Base-by-base conservation (phyloP, 2,329 filamentous ascomycete species). In the Fusarium napiforme region DNA sequence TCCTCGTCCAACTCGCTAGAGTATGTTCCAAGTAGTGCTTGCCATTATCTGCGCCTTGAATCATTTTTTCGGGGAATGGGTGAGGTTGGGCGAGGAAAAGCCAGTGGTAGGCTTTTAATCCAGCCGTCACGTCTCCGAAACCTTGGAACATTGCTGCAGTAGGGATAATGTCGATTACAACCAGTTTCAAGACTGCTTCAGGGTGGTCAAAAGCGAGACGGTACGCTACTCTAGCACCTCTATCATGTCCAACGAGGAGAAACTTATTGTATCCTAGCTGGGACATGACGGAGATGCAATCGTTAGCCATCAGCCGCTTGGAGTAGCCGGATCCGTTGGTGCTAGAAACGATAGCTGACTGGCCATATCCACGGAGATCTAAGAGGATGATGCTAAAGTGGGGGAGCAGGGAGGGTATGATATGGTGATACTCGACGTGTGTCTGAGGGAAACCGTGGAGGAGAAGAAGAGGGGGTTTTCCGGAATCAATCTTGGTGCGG, bases 401-500 rank as follows among this genome's bases (percentile, higher is more conserved):
- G 7, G 18, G 43, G 0, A 28, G 1, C 0, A 46, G 23, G 5
- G 1, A 21, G 8, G 12, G 12, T 10, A 46, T 2, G 26, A 28
- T 19, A 5, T 5, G 43, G 12, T 46, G 43, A 15, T 46, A 46
- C 8, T 46, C 26, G 23, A 28, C 23, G 3, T 46, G 43, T 10
- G 43, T 46, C 18, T 46, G 43, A 0, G 43, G 43, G 0, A 28
- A 46, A 3, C 43, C 43, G 0, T 46, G 23, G 0, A 46, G 12
- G 0, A 46, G 9, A 0, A 46, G 23, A 28, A 46, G 43, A 9
- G 23, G 12, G 5, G 23, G 18, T 3, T 46, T 46, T 4, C 0
- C 8, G 0, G 23, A 1, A 0, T 46, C 5, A 0, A 28, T 15
- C 18, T 1, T 28, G 43, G 18, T 5, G 5, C 43, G 43, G 26